phyloP scores from a whole-genome alignment of 768 basidiomycete species.

The Candolleomyces aberdarensis region DNA sequence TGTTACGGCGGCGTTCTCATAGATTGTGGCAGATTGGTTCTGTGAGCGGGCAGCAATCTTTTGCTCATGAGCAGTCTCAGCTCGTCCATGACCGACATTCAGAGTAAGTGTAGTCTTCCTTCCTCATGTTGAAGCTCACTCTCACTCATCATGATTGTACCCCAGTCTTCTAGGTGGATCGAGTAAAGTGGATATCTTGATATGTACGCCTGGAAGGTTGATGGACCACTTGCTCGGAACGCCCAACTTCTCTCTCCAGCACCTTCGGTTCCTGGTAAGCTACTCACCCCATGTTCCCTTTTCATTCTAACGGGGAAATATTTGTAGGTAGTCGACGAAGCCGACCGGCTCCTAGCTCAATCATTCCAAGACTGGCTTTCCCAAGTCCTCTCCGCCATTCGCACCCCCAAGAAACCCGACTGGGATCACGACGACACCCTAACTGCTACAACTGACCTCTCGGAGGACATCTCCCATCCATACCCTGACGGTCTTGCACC shows the following conservation, averaged over 20 bases:
- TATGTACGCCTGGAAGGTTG: slow-evolving; percentile 92
- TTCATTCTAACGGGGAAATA: background rate
- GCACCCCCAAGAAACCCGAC: slow-evolving; percentile 18
- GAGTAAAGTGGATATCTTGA: slow-evolving; percentile 89
- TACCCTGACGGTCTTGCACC: slow-evolving; percentile 62
- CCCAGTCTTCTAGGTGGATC: slow-evolving; percentile 76
- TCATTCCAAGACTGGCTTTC: slow-evolving; percentile 96
- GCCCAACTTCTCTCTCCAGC: slow-evolving; percentile 87
- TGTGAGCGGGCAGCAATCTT: slow-evolving; percentile 93
- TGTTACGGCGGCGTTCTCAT: too few species aligned
- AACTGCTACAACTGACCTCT: background rate
- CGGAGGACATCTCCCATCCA: slow-evolving; percentile 12
- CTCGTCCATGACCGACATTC: slow-evolving; percentile 60
- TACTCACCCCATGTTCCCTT: background rate
- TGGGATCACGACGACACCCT: background rate
- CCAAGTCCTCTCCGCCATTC: slow-evolving; percentile 76
- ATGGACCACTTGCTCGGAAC: slow-evolving; percentile 93
- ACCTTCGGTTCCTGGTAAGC: slow-evolving; percentile 89
- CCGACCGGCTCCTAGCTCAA: slow-evolving; percentile 91
- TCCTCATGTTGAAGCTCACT: background rate
- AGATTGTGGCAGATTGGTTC: slow-evolving; percentile 49
- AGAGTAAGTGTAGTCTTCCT: slow-evolving; percentile 36
- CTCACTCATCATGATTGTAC: background rate
- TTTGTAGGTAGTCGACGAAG: slow-evolving; percentile 90
- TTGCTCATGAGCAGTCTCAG: slow-evolving; percentile 84